Conservation (phyloP, 352 stramenopile genomes). For the Phytophthora sojae region DNA sequence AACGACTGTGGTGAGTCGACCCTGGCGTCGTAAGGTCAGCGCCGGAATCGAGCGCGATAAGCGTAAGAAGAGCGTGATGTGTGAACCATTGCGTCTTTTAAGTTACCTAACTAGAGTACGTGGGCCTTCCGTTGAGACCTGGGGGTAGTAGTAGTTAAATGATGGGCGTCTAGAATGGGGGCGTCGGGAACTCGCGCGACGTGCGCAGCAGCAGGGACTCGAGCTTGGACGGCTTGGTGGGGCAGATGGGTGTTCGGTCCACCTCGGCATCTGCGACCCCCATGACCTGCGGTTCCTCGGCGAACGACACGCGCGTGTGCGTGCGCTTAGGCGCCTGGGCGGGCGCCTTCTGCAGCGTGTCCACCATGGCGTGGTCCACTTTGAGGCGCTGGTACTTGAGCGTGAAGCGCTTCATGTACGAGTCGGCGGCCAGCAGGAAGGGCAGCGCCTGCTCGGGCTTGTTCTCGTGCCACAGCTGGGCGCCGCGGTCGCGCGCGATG, state of each 20-base stretch:
- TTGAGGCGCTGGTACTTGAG: constrained; percentile 89
- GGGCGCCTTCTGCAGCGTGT: constrained; percentile 54
- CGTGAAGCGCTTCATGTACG: constrained; percentile 91
- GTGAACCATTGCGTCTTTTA: constrained; percentile 32
- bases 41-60: neutral
- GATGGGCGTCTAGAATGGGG: constrained; percentile 57
- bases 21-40: too few species aligned
- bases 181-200: constrained; percentile 84
- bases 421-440: constrained; percentile 82
- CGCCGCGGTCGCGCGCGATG: constrained; percentile 77
- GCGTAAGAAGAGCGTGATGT: neutral
- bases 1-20: neutral
- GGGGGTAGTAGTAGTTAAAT: constrained; percentile 17
- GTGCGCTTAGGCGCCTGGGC: constrained; percentile 35
- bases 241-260: constrained; percentile 78
- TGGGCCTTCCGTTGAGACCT: constrained; percentile 36
- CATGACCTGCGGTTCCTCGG: constrained; percentile 65
- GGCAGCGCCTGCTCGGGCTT: constrained; percentile 83
- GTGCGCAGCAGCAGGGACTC: constrained; percentile 86
- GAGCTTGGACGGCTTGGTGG: constrained; percentile 82
- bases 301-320: constrained; percentile 70
- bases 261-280: constrained; percentile 77
- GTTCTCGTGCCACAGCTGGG: constrained; percentile 89
- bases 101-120: constrained; percentile 45
- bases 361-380: constrained; percentile 86